A percentile compares a stretch with the other conserved stretches of the same genome.
phyloP scores from a whole-genome alignment of 2,329 filamentous ascomycete species.

The Penicillium brasilianum region DNA sequence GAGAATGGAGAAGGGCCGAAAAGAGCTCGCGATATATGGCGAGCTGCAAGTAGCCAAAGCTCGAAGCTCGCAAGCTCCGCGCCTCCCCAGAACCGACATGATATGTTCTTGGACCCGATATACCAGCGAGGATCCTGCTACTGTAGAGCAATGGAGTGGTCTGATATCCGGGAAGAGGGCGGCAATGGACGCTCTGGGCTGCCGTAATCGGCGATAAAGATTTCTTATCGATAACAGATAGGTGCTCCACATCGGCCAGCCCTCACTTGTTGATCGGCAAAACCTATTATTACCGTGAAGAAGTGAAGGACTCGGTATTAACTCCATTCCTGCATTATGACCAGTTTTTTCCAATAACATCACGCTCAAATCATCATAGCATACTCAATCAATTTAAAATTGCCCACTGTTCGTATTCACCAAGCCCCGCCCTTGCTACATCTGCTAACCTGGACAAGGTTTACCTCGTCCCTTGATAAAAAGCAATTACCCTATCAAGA shows the following conservation, averaged over 20 bases:
- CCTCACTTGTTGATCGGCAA: constrained; percentile 7
- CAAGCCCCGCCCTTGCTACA: background rate
- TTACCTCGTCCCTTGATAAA: constrained; percentile 1
- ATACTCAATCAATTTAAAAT: background rate
- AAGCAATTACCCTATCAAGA: constrained; percentile 16
- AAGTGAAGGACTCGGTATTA: background rate
- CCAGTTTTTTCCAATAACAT: background rate
- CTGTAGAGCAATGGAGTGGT: constrained; percentile 15
- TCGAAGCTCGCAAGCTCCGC: constrained; percentile 24
- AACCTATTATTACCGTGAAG: background rate
- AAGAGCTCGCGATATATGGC: constrained; percentile 12
- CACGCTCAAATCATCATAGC: background rate
- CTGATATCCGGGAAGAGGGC: constrained; percentile 25
- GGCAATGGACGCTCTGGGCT: constrained; percentile 1
- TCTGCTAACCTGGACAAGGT: constrained; percentile 8
- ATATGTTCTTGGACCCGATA: constrained; percentile 16
- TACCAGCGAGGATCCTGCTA: background rate
- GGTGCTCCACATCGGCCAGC: constrained; percentile 5
- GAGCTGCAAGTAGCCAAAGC: constrained; percentile 16
- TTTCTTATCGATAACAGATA: constrained; percentile 25
- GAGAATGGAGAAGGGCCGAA: constrained; percentile 74
- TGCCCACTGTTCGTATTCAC: background rate
- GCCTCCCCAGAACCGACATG: constrained; percentile 38
- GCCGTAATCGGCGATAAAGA: constrained; percentile 18
- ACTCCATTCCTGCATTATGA: background rate